phyloP scores from a whole-genome alignment of 148 eudicot species.

The Chenopodium berlandieri region DNA sequence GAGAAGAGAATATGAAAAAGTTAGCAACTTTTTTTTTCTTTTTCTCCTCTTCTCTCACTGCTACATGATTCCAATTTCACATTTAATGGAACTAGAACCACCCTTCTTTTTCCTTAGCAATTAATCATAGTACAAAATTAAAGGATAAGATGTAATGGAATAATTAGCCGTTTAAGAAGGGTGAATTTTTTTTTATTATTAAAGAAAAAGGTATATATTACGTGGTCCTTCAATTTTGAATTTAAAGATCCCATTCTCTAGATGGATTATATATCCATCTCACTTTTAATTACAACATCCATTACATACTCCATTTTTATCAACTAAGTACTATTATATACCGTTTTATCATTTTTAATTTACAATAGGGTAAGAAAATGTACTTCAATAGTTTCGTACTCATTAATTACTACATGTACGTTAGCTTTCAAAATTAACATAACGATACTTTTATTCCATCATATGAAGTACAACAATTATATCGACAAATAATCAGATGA shows the following conservation, averaged over 20 bases:
- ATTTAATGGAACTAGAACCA: slow-evolving; percentile 8
- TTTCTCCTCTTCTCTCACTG: neutral
- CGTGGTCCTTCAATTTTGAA: neutral
- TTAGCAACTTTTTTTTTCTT: neutral
- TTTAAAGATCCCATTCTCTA: slow-evolving; percentile 2
- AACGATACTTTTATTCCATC: too few species aligned
- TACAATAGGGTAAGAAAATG: too few species aligned
- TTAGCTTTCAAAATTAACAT: too few species aligned
- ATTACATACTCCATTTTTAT: too few species aligned
- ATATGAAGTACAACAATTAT: too few species aligned
- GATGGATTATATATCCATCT: neutral
- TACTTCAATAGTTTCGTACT: too few species aligned
- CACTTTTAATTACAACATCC: neutral
- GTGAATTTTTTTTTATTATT: neutral
- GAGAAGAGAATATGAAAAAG: slow-evolving; percentile 16
- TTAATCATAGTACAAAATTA: neutral
- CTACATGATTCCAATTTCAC: slow-evolving; percentile 9
- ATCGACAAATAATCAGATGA: too few species aligned
- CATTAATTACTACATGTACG: too few species aligned
- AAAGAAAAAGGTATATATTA: neutral
- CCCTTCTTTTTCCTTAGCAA: neutral
- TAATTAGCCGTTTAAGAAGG: neutral
- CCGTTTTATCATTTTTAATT: too few species aligned
- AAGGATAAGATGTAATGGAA: slow-evolving; percentile 18
- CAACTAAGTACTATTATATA: too few species aligned